Conservation (phyloP, 495 filamentous ascomycete genomes). For the Penicillium alfredii region DNA sequence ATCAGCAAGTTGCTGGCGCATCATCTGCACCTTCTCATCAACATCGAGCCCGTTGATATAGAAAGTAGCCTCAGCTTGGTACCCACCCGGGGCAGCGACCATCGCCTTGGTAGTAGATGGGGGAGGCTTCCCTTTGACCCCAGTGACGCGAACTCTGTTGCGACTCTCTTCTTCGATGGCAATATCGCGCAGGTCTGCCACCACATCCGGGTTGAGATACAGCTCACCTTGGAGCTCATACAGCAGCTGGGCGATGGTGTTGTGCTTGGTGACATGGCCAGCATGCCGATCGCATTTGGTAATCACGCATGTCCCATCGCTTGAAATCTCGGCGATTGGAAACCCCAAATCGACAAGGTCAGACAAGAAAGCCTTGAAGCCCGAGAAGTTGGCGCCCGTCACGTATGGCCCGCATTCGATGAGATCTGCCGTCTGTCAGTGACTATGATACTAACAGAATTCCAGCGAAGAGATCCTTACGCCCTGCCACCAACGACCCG, state of each 20-base stretch:
- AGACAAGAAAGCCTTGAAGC: slow-evolving; percentile 31
- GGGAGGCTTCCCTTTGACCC: slow-evolving; percentile 35
- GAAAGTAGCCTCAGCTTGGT: slow-evolving; percentile 15
- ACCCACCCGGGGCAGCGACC: slow-evolving; percentile 34
- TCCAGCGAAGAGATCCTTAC: too few species aligned
- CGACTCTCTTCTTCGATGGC: slow-evolving; percentile 25
- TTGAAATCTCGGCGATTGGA: slow-evolving; percentile 41
- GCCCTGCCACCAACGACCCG: slow-evolving; percentile 32
- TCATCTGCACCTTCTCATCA: slow-evolving; percentile 4
- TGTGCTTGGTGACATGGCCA: slow-evolving; percentile 26
- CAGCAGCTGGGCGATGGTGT: slow-evolving; percentile 41
- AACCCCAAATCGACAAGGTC: slow-evolving; percentile 22
- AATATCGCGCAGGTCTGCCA: slow-evolving; percentile 32
- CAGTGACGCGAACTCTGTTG: slow-evolving; percentile 33
- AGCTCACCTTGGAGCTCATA: slow-evolving; percentile 48
- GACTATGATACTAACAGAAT: too few species aligned
- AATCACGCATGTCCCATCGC: slow-evolving; percentile 27
- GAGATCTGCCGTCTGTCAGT: slow-evolving; percentile 19
- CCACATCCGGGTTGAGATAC: slow-evolving; percentile 44
- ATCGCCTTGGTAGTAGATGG: slow-evolving; percentile 44
- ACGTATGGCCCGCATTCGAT: slow-evolving; percentile 43
- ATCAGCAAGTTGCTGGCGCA: slow-evolving; percentile 3
- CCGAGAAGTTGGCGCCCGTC: slow-evolving; percentile 42
- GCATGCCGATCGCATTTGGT: slow-evolving; percentile 3
- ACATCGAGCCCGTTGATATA: slow-evolving; percentile 15